These are phyloP conservation scores for Lanmaoa pseudosensibilis DNA, from an alignment of 768 basidiomycete species.

Conservation along the genomic window DNA sequence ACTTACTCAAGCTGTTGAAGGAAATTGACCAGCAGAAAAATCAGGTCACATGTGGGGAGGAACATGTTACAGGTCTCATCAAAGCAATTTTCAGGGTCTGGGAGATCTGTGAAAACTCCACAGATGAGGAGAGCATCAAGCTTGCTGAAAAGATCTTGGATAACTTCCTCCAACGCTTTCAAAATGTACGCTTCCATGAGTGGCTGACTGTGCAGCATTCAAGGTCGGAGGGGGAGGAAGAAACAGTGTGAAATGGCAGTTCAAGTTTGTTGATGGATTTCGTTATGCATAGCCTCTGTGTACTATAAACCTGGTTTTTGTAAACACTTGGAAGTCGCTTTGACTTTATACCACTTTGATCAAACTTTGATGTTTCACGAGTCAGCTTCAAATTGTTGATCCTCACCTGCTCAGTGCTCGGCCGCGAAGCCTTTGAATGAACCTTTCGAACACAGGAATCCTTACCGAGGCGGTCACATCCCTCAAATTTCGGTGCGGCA, in stretches of 20 bases:
- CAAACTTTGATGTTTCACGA: background rate
- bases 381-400: too few relatives aligned
- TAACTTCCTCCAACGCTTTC: constrained; percentile 28
- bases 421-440: too few relatives aligned
- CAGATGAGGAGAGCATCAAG: constrained; percentile 6
- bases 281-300: background rate
- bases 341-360: background rate
- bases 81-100: constrained; percentile 3
- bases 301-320: background rate
- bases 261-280: background rate
- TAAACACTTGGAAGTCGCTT: background rate
- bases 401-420: background rate
- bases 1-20: constrained; percentile 20
- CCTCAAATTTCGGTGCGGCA: background rate
- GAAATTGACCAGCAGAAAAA: constrained; percentile 26
- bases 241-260: background rate
- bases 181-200: background rate
- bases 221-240: background rate
- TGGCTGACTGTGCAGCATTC: background rate
- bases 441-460: background rate
- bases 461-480: background rate
- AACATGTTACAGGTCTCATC: constrained; percentile 7
- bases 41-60: constrained; percentile 19
- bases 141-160: constrained; percentile 18
- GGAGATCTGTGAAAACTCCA: background rate